Base-by-base conservation (phyloP, 345 rosid genomes). In the Gossypium rotundifolium region DNA sequence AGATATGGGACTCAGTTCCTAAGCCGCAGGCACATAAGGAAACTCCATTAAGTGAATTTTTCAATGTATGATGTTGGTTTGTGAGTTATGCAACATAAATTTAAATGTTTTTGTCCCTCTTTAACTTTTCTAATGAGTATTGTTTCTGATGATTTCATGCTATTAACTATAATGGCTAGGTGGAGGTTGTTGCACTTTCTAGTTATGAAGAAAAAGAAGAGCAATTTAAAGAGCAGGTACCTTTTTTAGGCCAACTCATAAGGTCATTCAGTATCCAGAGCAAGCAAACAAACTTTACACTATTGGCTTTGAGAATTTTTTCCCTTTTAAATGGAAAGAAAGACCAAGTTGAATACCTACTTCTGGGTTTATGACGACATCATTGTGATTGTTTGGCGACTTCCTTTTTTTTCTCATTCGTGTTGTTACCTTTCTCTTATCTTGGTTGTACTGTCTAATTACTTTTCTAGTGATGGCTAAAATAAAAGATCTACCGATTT, bases 131-230 rank as follows among this genome's bases (percentile, higher is more conserved):
- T 65, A 38, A 77, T 13, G 66, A 46, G 55, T 67, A 60, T 67
- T 52, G 49, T 63, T 44, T 61, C 20, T 27, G 48, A 52, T 68
- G 59, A 79, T 79, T 55, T 11, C 58, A 62, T 69, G 53, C 40
- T 44, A 38, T 48, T 73, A 52, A 40, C 74, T 64, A 52, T 66
- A 65, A 60, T 78, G 75, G 58, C 75, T 88, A 96, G 99, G 97
- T 96, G 81, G 92, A 93, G 84, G 98, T 96, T 73, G 93, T 89
- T 82, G 99, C 98, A 46, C 97, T 96, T 71, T 89, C 94, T 79
- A 96, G 99, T 91, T 96, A 71, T 77, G 99, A 96, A 85, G 97
- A 93, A 85, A 93, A 93, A 81, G 99, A 96, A 82, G 96, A 91
- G 81, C 99, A 81, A 73, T 96, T 96, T 80, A 86, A 79, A 81